These are phyloP conservation scores for Deuterostichococcus epilithicus DNA, from an alignment of 139 green algal species.

Conservation along the genomic window DNA sequence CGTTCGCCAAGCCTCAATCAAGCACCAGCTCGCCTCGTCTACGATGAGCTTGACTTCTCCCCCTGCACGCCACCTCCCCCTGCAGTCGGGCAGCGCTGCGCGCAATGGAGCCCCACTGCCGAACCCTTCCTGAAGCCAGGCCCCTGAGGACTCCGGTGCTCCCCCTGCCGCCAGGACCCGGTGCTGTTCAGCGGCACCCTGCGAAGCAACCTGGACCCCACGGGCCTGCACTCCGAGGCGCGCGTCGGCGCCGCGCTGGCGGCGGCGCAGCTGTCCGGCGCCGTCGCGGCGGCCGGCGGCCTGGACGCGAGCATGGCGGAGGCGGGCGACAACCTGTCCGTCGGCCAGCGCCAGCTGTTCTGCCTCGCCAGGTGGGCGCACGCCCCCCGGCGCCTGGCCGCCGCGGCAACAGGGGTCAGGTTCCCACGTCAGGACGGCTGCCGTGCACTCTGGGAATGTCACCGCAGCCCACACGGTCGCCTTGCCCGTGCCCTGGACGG, in stretches of 20 bases:
- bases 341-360: conserved; percentile 87
- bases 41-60: no score
- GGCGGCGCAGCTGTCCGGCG: conserved; percentile 51
- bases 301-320: conserved; percentile 76
- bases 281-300: conserved; percentile 47
- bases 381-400: not conserved
- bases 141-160: not conserved
- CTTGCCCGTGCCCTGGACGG: no score
- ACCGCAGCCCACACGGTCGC: no score
- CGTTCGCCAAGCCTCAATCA: no score
- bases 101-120: not conserved
- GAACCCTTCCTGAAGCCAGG: no score
- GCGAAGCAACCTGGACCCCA: conserved; percentile 80
- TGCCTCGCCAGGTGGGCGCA: conserved; percentile 69
- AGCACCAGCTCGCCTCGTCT: no score
- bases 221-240: conserved; percentile 42
- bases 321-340: conserved; percentile 72
- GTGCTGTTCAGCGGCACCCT: conserved; percentile 80
- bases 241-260: conserved; percentile 66
- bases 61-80: no score
- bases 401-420: not conserved
- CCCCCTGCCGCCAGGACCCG: conserved; percentile 41
- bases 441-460: no score
- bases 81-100: no score
- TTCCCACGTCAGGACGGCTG: no score